Conservation (phyloP, 441 rosid species). For the Erodium moschatum region DNA sequence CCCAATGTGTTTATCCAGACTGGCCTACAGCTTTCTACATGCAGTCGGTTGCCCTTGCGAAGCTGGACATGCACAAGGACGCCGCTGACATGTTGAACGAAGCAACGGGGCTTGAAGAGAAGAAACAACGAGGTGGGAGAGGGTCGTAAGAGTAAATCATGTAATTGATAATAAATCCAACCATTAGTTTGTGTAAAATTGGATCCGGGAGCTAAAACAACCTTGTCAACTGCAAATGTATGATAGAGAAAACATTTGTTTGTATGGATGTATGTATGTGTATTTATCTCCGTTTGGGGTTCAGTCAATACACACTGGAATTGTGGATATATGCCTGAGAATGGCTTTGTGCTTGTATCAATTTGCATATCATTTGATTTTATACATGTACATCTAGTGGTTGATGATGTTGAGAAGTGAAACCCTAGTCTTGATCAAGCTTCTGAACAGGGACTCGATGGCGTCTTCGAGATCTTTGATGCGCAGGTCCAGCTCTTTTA, state of each 20-base stretch:
- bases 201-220: slow-evolving; percentile 24
- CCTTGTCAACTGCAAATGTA: background rate
- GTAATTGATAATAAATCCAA: slow-evolving; percentile 5
- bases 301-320: too few species aligned
- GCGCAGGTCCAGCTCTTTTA: slow-evolving; percentile 26
- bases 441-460: slow-evolving; percentile 27
- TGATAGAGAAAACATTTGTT: background rate
- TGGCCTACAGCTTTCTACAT: slow-evolving; percentile 81
- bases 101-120: slow-evolving; percentile 57
- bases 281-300: background rate
- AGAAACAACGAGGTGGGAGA: slow-evolving; percentile 37
- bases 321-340: too few species aligned
- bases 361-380: too few species aligned
- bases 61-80: slow-evolving; percentile 65
- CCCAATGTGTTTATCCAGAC: slow-evolving; percentile 50
- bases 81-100: slow-evolving; percentile 68
- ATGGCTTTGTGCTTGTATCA: too few species aligned
- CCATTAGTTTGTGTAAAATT: slow-evolving; percentile 28
- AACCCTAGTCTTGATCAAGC: slow-evolving; percentile 40
- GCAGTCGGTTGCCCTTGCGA: slow-evolving; percentile 79
- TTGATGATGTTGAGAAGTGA: slow-evolving; percentile 36
- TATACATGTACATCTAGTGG: background rate
- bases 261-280: slow-evolving; percentile 14
- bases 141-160: slow-evolving; percentile 25
- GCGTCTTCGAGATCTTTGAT: slow-evolving; percentile 39